Percentiles rank a stretch among this genome's conserved stretches.
Conservation (phyloP, 129 eudicot species). For the Smallanthus sonchifolius region DNA sequence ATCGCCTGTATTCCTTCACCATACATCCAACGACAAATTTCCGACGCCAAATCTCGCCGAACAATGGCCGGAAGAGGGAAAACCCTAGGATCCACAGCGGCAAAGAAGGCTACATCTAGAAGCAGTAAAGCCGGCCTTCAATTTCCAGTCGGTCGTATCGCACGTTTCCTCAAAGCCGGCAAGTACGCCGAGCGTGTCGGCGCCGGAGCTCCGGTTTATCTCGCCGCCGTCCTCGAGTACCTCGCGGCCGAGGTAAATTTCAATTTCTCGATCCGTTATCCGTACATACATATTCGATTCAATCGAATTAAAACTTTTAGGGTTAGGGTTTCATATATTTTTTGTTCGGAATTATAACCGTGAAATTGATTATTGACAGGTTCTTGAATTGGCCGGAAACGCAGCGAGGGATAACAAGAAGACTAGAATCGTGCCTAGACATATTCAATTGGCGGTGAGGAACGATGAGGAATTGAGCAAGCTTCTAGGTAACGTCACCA, state of each 20-base stretch:
- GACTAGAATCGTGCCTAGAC: conserved; percentile 55
- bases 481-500: conserved; percentile 55
- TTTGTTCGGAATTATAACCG: background rate
- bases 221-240: conserved; percentile 44
- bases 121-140: conserved; percentile 37
- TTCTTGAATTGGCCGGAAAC: conserved; percentile 44
- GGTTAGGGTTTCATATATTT: background rate
- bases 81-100: background rate
- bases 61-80: background rate
- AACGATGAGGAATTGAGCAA: conserved; percentile 70
- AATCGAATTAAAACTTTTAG: background rate
- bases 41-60: background rate
- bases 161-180: conserved; percentile 37
- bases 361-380: background rate
- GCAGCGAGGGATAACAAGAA: conserved; percentile 61
- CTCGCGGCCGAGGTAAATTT: conserved; percentile 42
- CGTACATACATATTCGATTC: background rate
- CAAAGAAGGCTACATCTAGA: background rate
- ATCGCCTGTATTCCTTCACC: background rate
- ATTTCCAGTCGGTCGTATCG: conserved; percentile 46
- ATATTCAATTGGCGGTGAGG: conserved; percentile 70
- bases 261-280: background rate
- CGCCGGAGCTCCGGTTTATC: conserved; percentile 47
- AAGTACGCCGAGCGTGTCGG: conserved; percentile 46
- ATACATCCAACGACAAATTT: background rate